A percentile compares a stretch with the other conserved stretches of the same genome.
phyloP scores from a whole-genome alignment of 2,329 filamentous ascomycete genomes.

The Metarhizium album region DNA sequence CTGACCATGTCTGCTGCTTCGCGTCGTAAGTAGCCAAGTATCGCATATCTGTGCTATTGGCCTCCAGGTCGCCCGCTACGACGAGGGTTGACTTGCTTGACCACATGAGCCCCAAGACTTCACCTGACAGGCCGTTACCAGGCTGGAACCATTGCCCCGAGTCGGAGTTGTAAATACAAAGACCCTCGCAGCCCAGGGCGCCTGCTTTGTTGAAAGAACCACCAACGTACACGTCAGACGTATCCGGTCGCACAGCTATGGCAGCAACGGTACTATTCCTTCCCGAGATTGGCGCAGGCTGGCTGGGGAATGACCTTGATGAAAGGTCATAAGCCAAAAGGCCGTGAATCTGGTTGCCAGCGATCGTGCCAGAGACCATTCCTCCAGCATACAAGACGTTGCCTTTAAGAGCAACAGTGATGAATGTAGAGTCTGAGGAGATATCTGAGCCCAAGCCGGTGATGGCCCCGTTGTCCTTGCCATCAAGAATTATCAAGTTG shows the following conservation, averaged over 20 bases:
- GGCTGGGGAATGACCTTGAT: conserved; percentile 50
- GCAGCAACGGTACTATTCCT: conserved; percentile 61
- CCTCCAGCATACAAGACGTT: conserved; percentile 76
- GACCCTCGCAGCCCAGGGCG: conserved; percentile 65
- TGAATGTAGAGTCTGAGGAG: conserved; percentile 62
- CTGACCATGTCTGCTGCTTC: conserved; percentile 54
- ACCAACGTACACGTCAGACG: conserved; percentile 70
- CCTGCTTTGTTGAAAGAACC: conserved; percentile 79
- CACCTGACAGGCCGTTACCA: conserved; percentile 60
- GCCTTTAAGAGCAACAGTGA: conserved; percentile 55
- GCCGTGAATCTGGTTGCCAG: conserved; percentile 53
- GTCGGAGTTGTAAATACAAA: conserved; percentile 69
- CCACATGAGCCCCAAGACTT: conserved; percentile 67
- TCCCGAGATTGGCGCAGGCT: conserved; percentile 68
- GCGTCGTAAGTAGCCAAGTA: conserved; percentile 66
- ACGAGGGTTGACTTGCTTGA: conserved; percentile 59
- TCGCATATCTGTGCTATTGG: conserved; percentile 50
- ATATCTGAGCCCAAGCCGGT: conserved; percentile 59
- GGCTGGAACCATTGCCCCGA: conserved; percentile 70
- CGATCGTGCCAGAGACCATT: conserved; percentile 59
- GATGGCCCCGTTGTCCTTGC: conserved; percentile 53
- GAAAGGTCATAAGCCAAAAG: conserved; percentile 71
- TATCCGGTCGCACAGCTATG: conserved; percentile 61
- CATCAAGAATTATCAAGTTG: conserved; percentile 77
- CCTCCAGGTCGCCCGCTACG: conserved; percentile 63